Percentiles rank a stretch among this genome's conserved stretches.
phyloP scores from a whole-genome alignment of 2,329 filamentous ascomycete species.

The Xylariaceae sp. region DNA sequence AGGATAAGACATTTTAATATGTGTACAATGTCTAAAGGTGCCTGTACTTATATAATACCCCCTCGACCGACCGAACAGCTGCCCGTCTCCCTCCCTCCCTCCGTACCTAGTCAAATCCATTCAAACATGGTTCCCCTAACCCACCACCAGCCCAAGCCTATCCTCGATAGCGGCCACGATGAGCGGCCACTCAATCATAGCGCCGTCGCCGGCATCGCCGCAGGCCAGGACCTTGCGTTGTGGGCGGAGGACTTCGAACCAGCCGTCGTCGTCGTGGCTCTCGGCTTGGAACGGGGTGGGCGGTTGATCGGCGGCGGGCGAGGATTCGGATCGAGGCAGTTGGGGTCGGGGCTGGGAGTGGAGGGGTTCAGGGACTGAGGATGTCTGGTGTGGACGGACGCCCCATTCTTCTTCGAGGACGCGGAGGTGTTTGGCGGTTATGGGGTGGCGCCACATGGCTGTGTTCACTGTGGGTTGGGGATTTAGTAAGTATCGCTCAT shows the following conservation, averaged over 20 bases:
- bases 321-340: background rate
- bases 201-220: slow-evolving; percentile 75
- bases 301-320: background rate
- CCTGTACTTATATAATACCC: no score
- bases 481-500: no score
- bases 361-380: background rate
- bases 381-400: slow-evolving; percentile 23
- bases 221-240: slow-evolving; percentile 76
- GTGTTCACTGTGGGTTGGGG: slow-evolving; percentile 66
- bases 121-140: background rate
- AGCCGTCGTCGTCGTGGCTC: slow-evolving; percentile 41
- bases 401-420: slow-evolving; percentile 73
- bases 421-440: slow-evolving; percentile 66
- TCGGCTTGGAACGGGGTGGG: slow-evolving; percentile 10
- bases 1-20: no score
- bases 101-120: background rate
- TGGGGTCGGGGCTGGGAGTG: slow-evolving; percentile 21
- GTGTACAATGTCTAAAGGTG: no score
- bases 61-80: no score
- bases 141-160: slow-evolving; percentile 34
- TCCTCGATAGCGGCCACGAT: slow-evolving; percentile 63
- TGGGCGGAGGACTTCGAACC: slow-evolving; percentile 68
- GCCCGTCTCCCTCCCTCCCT: no score
- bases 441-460: slow-evolving; percentile 81
- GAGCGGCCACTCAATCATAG: slow-evolving; percentile 74